Evolutionary conservation across 768 basidiomycete genomes (phyloP), one percentile per base, ranked within the genome.

Genomic region (Pisolithus microcarpus): DNA sequence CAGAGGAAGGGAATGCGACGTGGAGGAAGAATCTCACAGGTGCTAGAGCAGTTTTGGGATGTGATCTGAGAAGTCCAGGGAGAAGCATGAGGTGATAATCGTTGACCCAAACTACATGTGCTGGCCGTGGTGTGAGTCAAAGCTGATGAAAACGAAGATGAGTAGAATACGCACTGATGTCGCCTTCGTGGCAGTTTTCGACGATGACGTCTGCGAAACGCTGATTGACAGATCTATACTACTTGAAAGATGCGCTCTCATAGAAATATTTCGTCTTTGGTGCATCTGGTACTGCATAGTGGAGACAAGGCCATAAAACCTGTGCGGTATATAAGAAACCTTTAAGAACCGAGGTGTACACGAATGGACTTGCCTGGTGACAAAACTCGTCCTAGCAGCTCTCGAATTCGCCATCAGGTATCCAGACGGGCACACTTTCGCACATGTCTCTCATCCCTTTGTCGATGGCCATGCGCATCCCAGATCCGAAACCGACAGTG

Each of bases 11-110:
- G 72, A 96, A 97, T 3, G 95, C 90, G 50, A 94, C 92, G 64
- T 97, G 95, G 70, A 96, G 80, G 77, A 98, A 98, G 79, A 97
- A 96, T 2, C 87, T 80, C 52, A 78, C 76, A 38, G 72, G 70
- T 2, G 71, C 72, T 11, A 67, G 51, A 11, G 61, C 47, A 7
- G 91, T 64, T 61, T 76, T 49, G 65, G 74, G 21, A 69, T 76
- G 55, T 24, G 82, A 75, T 46, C 94, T 84, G 26, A 98, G 78
- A 70, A 97, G 82, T 39, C 79, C 76, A 1, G 95, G 95, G 8
- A 96, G 80, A 45, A 98, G 84, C 75, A 96, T 86, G 44, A 98
- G 83, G 62, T 99, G 95, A 68, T 97, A 99, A 71, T 98, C 95
- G 68, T 99, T 92, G 4, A 90, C 77, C 85, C 85, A 88, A 58